Evolutionary conservation across 768 basidiomycete genomes (phyloP).

Genomic region (Hemileccinum rubropunctum): DNA sequence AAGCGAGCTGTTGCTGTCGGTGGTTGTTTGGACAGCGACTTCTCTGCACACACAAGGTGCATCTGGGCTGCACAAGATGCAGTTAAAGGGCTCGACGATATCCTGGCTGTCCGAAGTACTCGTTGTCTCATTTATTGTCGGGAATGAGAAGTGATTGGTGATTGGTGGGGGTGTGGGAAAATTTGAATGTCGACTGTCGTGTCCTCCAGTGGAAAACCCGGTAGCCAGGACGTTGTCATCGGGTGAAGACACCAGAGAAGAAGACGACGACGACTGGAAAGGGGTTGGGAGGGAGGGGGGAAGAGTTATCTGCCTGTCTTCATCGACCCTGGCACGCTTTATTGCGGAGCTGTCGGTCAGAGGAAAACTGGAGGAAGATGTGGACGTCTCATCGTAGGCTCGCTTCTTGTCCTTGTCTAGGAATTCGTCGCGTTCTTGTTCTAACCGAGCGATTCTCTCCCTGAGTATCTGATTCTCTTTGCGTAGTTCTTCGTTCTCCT

Average conservation of each 20-base stretch:
- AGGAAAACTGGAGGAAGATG: conserved; percentile 27
- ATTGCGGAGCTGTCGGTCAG: conserved; percentile 22
- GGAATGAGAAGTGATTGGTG: conserved; percentile 36
- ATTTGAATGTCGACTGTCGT: conserved; percentile 26
- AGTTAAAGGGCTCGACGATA: conserved; percentile 39
- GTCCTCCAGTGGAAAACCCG: conserved; percentile 33
- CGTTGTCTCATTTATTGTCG: conserved; percentile 29
- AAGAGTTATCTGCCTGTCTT: conserved; percentile 19
- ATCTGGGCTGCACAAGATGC: conserved; percentile 72
- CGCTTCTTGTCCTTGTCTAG: conserved; percentile 53
- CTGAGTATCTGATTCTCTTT: conserved; percentile 64
- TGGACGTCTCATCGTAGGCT: conserved; percentile 50
- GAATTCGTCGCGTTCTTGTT: conserved; percentile 34
- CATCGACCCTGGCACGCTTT: conserved; percentile 39
- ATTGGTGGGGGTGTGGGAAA: conserved; percentile 32
- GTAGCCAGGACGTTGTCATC: conserved; percentile 32
- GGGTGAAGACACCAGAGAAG: conserved; percentile 49
- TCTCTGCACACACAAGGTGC: conserved; percentile 79
- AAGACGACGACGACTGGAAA: conserved; percentile 40
- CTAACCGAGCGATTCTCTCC: conserved; percentile 44
- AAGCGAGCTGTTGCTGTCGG: conserved; percentile 7
- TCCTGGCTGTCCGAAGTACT: conserved; percentile 33
- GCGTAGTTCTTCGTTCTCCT: conserved; percentile 76
- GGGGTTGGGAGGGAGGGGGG: conserved; percentile 20
- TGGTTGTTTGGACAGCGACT: conserved; percentile 44